Evolutionary conservation across 2,329 filamentous ascomycete genomes (phyloP), one percentile per base, ranked within the genome.

Genomic region (Colletotrichum chrysophilum): DNA sequence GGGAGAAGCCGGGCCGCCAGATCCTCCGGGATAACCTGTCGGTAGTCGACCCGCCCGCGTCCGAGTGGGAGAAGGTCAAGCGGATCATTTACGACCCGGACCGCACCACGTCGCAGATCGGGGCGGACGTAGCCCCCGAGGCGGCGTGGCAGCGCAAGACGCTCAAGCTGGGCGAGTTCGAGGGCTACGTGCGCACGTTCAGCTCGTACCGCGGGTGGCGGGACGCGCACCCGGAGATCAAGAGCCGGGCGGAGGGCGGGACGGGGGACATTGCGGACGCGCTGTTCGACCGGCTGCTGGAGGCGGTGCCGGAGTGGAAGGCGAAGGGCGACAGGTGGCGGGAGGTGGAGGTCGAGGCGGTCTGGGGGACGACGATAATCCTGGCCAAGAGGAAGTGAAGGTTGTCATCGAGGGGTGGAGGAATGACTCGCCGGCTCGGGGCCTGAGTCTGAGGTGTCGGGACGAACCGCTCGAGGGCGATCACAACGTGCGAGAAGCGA

Each of bases 331-430:
- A 87, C 55, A 79, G 78, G 21, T 93, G 91, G 89, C 85, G 85
- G 75, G 87, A 92, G 66, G 83, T 87, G 60, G 86, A 90, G 78
- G 87, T 92, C 12, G 88, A 90, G 75, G 87, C 87, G 66, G 90
- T 93, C 78, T 93, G 92, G 91, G 92, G 91, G 0, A 92, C 88
- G 75, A 89, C 88, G 52, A 84, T 93, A 65, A 80, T 93, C 58
- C 84, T 93, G 85, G 90, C 90, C 18, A 88, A 87, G 81, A 87
- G 85, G 78, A 83, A 80, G 67, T 84, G 76, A 77, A 65, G 34
- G 34, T 14, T 64, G 21, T 58, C 55, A 34, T 32, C n/a, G 32
- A 34, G 5, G 38, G 48, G 28, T 61, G 24, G 28, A 43, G 26
- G 13, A 61, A 73, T 75, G 69, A 73, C 73, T 73, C 73, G 70